A percentile compares a stretch with the other conserved stretches of the same genome.
Conservation (phyloP, 2,329 filamentous ascomycete species). For the Pseudogymnoascus sp. region DNA sequence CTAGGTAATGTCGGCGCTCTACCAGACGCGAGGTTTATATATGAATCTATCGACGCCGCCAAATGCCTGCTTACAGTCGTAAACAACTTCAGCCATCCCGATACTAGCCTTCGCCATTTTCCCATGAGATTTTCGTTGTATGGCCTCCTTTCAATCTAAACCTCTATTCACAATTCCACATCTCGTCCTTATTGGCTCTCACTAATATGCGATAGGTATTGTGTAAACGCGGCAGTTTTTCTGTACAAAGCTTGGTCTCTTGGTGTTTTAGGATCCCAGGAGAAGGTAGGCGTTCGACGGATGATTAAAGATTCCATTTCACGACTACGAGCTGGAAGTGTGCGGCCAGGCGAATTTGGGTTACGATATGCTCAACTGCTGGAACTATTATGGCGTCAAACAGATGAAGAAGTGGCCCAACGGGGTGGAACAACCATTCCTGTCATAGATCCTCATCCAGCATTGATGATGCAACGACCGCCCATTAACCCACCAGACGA, state of each 20-base stretch:
- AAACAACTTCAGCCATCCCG: constrained; percentile 51
- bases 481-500: constrained; percentile 43
- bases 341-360: constrained; percentile 51
- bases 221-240: constrained; percentile 58
- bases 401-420: constrained; percentile 19
- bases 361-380: constrained; percentile 54
- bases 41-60: constrained; percentile 57
- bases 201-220: constrained; percentile 28
- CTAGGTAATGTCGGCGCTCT: constrained; percentile 46
- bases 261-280: constrained; percentile 48
- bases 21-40: constrained; percentile 58
- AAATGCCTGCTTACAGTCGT: constrained; percentile 54
- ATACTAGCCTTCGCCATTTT: constrained; percentile 54
- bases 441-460: neutral
- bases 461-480: constrained; percentile 25
- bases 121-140: constrained; percentile 56
- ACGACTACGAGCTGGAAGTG: constrained; percentile 50
- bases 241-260: constrained; percentile 57
- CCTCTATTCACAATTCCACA: constrained; percentile 14
- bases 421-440: constrained; percentile 14
- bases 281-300: constrained; percentile 47
- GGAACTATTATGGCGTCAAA: constrained; percentile 50
- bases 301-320: constrained; percentile 52
- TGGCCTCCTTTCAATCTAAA: constrained; percentile 21
- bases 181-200: neutral